phyloP scores from a whole-genome alignment of 305 asterid species.

The Andrographis paniculata region DNA sequence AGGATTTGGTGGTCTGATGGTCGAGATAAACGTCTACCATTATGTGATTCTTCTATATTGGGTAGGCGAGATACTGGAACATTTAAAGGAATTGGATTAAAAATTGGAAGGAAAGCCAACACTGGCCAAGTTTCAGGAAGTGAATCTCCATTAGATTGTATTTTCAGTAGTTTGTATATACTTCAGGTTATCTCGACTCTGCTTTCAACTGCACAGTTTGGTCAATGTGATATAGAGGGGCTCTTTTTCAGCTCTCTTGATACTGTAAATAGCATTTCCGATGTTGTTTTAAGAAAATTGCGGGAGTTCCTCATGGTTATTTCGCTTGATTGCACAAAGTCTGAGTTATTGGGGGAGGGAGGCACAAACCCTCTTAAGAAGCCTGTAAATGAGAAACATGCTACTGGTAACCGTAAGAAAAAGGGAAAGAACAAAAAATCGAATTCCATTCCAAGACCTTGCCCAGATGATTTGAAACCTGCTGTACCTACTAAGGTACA shows the following conservation, averaged over 20 bases:
- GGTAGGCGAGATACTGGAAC: slow-evolving; percentile 23
- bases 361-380: slow-evolving; percentile 28
- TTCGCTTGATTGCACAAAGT: slow-evolving; percentile 87
- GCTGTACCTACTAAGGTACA: slow-evolving; percentile 46
- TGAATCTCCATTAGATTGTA: slow-evolving; percentile 34
- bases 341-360: slow-evolving; percentile 81
- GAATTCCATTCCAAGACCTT: slow-evolving; percentile 41
- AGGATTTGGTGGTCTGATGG: slow-evolving; percentile 33
- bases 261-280: slow-evolving; percentile 63
- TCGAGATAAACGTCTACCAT: slow-evolving; percentile 23
- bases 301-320: slow-evolving; percentile 76
- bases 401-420: slow-evolving; percentile 54
- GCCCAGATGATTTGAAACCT: slow-evolving; percentile 36
- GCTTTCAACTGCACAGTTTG: slow-evolving; percentile 44
- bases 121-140: slow-evolving; percentile 31
- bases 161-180: slow-evolving; percentile 54
- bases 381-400: slow-evolving; percentile 55
- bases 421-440: slow-evolving; percentile 72
- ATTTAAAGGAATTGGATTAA: slow-evolving; percentile 27
- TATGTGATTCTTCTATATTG: slow-evolving; percentile 28
- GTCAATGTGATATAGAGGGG: slow-evolving; percentile 38
- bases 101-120: slow-evolving; percentile 21
- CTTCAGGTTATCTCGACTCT: slow-evolving; percentile 57
- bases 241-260: slow-evolving; percentile 78
- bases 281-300: slow-evolving; percentile 58